phyloP scores from a whole-genome alignment of 2,329 filamentous ascomycete genomes.

The Hymenoscyphus scutula region DNA sequence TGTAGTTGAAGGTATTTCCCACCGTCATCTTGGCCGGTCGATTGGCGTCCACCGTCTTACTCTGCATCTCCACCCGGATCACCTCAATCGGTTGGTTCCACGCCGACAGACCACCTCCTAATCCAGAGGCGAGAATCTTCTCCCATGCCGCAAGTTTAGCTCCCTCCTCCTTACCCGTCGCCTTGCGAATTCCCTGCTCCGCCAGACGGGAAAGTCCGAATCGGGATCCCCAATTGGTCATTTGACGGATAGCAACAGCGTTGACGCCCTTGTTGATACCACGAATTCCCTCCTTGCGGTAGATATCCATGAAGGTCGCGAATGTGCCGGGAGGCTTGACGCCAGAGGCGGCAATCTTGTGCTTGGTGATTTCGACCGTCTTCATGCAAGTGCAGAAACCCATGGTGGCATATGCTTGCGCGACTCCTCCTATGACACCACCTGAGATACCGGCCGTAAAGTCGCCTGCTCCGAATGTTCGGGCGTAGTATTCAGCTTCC shows the following conservation, averaged over 20 bases:
- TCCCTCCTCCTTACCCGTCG: conserved; percentile 74
- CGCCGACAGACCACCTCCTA: conserved; percentile 91
- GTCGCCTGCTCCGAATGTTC: conserved; percentile 75
- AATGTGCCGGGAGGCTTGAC: conserved; percentile 88
- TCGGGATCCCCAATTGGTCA: conserved; percentile 98
- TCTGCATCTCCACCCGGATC: conserved; percentile 99
- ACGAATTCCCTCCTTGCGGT: conserved; percentile 85
- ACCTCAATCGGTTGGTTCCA: conserved; percentile 99
- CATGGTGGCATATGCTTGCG: conserved; percentile 99
- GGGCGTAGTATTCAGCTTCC: conserved; percentile 95
- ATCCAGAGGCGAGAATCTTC: conserved; percentile 81
- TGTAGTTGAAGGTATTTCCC: conserved; percentile 79
- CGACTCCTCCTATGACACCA: conserved; percentile 90
- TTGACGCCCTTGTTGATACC: conserved; percentile 99
- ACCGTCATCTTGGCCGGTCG: conserved; percentile 99
- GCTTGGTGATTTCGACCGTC: conserved; percentile 98
- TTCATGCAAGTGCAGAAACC: conserved; percentile 99
- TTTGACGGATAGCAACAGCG: conserved; percentile 96
- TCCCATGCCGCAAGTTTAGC: conserved; percentile 77
- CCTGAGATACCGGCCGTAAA: conserved; percentile 87
- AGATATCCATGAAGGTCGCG: conserved; percentile 95
- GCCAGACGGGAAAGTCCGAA: conserved; percentile 92
- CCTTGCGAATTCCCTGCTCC: conserved; percentile 79
- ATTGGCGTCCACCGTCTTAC: conserved; percentile 96
- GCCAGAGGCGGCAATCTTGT: conserved; percentile 84